Percentiles rank a stretch among this genome's conserved stretches.
phyloP scores from a whole-genome alignment of 1,284 basidiomycete species.

The Cutaneotrichosporon cyanovorans region DNA sequence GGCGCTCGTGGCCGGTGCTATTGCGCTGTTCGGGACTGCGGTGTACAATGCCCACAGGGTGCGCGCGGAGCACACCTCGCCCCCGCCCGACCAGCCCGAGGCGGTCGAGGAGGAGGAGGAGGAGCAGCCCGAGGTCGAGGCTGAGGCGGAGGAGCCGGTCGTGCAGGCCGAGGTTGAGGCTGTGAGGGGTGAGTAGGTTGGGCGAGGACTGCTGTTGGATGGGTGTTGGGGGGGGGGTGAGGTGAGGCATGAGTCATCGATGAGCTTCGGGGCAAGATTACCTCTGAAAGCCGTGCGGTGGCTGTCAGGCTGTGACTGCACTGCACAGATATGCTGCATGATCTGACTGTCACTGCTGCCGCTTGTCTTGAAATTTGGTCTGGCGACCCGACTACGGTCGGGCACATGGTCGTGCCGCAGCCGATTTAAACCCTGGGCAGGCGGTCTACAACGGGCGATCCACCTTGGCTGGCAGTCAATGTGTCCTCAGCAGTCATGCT shows the following conservation, averaged over 20 bases:
- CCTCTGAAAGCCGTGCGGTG: too few relatives aligned
- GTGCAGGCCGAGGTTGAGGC: conserved; percentile 2
- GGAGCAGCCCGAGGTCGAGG: conserved; percentile 4
- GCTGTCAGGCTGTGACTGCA: background rate
- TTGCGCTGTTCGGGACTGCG: conserved; percentile 3
- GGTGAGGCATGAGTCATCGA: too few relatives aligned
- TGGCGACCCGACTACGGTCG: too few relatives aligned
- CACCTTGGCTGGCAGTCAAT: too few relatives aligned
- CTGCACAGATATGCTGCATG: background rate
- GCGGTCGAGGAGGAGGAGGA: conserved; percentile 3
- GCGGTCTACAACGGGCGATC: too few relatives aligned
- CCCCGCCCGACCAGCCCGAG: conserved; percentile 1
- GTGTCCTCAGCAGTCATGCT: too few relatives aligned
- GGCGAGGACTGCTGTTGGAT: background rate
- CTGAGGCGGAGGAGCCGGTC: conserved; percentile 4
- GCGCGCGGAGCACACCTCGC: conserved; percentile 2
- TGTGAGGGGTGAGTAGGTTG: background rate
- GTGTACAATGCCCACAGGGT: background rate
- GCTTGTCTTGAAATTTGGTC: too few relatives aligned
- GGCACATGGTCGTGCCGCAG: too few relatives aligned
- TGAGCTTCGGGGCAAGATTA: too few relatives aligned
- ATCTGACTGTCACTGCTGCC: too few relatives aligned
- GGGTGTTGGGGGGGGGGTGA: too few relatives aligned
- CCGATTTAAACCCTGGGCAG: too few relatives aligned
- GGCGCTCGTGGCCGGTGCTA: background rate